phyloP scores from a whole-genome alignment of 163 green algal species.

The Picocystis sp. region DNA sequence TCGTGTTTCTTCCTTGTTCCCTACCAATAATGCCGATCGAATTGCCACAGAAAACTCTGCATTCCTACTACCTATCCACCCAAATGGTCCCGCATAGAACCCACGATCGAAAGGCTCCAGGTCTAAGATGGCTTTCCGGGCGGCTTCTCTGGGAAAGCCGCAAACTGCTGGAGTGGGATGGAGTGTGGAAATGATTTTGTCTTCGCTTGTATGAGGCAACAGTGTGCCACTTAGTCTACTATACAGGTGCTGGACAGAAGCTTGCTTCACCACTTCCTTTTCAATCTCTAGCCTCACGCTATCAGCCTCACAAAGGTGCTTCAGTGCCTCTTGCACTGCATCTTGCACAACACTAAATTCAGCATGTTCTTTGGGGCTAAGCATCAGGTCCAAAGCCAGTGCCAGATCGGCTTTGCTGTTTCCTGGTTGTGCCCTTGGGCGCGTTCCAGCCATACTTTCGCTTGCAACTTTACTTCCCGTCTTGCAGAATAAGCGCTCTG shows the following conservation, averaged over 20 bases:
- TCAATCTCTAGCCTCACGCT: slow-evolving; percentile 28
- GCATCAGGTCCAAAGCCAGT: slow-evolving; percentile 14
- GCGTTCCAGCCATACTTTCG: slow-evolving; percentile 86
- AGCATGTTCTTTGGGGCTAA: slow-evolving; percentile 50
- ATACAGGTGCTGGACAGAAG: slow-evolving; percentile 88
- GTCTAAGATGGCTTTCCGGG: slow-evolving; percentile 18
- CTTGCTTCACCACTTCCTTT: slow-evolving; percentile 40
- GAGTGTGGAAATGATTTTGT: slow-evolving; percentile 56
- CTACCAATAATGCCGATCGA: slow-evolving; percentile 65
- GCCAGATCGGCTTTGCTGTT: slow-evolving; percentile 18
- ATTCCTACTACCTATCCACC: slow-evolving; percentile 58
- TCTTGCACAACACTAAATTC: slow-evolving; percentile 88
- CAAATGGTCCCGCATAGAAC: slow-evolving; percentile 86
- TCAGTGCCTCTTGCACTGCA: slow-evolving; percentile 43
- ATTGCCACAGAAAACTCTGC: slow-evolving; percentile 95
- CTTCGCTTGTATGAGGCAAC: slow-evolving; percentile 32
- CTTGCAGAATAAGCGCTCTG: slow-evolving; percentile 76
- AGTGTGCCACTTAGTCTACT: slow-evolving; percentile 56
- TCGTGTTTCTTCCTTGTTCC: slow-evolving; percentile 1
- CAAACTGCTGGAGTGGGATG: slow-evolving; percentile 91
- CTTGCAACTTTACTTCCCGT: slow-evolving; percentile 42
- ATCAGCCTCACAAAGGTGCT: background rate
- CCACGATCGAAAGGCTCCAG: slow-evolving; percentile 84
- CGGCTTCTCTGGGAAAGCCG: slow-evolving; percentile 52
- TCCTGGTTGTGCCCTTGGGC: slow-evolving; percentile 44